Evolutionary conservation across 768 basidiomycete species (phyloP), one percentile per base, ranked within the genome.

Genomic region (Mrakia frigida): DNA sequence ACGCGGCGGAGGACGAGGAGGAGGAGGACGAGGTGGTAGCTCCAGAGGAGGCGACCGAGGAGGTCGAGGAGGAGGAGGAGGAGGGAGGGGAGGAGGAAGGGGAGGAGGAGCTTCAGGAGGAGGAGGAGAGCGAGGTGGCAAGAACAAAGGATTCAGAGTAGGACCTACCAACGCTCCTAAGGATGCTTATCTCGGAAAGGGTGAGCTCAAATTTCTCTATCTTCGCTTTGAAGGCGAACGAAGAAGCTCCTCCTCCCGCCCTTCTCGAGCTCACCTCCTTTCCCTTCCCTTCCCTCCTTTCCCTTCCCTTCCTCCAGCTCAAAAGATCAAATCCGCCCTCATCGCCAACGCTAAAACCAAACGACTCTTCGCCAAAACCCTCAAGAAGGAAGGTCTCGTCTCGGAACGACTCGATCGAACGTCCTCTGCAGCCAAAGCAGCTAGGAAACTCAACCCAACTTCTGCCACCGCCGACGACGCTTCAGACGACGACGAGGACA

Each of bases 141-240:
- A 76, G 43, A 79, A 79, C 59, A 76, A 76, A 31, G 83, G 83
- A 39, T 84, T 83, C 80, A 76, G 82, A n/a, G 83, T 83, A 16
- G 81, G 82, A 63, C 83, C 83, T 0, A 77, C 80, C 0, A 78
- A 82, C 76, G 83, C 83, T 9, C 80, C 82, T 0, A 82, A 80
- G 75, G 80, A 83, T 78, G 83, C 83, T 25, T 84, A 84, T 76
- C 80, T 84, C 28, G 83, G 83, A 14, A 84, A 83, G 79, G 83
- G 83, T 83, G 10, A 37, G 65, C 25, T 23, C 25, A 5, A n/a
- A 61, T 77, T 79, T 73, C 6, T n/a, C 37, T 11, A 16, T 14
- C 71, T 59, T 60, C 71, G 31, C 9, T 50, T 35, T 23, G 28
- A 4, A 31, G 31, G 33, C 33, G 63, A 31, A 13, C n/a, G 33